phyloP scores from a whole-genome alignment of 192 early-diverging fungal genomes.

The Helicostylum pulchrum region DNA sequence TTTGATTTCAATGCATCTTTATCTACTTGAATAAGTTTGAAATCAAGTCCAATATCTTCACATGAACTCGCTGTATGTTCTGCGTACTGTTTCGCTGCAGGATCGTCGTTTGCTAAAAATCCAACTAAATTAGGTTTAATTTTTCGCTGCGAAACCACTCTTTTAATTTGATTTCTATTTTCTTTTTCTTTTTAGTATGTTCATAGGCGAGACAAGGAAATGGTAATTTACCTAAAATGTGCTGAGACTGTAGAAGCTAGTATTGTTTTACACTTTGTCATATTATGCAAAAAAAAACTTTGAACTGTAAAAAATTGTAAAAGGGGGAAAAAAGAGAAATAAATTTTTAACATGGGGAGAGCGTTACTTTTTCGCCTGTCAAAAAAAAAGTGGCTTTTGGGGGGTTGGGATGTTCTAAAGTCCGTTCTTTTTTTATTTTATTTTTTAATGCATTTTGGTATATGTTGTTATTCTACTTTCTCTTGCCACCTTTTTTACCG shows the following conservation, averaged over 20 bases:
- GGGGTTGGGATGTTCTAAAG: too few relatives aligned
- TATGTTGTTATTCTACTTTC: conserved; percentile 10
- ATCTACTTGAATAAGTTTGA: conserved; percentile 82
- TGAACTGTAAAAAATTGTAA: too few relatives aligned
- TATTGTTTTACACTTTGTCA: conserved; percentile 45
- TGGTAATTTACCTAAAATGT: conserved; percentile 55
- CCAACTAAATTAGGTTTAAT: conserved; percentile 78
- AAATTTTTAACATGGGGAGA: background rate
- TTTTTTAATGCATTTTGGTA: background rate
- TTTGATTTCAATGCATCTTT: conserved; percentile 79
- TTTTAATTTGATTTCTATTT: conserved; percentile 54
- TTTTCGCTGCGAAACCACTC: conserved; percentile 56
- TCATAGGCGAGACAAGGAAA: too few relatives aligned
- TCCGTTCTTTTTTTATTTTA: too few relatives aligned
- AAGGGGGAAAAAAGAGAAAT: background rate
- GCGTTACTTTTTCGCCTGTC: too few relatives aligned
- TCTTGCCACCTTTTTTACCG: conserved; percentile 3
- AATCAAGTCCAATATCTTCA: conserved; percentile 81
- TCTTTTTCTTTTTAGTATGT: background rate
- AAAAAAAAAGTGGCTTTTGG: too few relatives aligned
- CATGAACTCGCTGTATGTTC: conserved; percentile 94
- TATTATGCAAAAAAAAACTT: too few relatives aligned
- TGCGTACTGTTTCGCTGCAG: conserved; percentile 87
- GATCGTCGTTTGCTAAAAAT: conserved; percentile 94
- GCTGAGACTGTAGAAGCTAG: conserved; percentile 61